A percentile compares a stretch with the other conserved stretches of the same genome.
Evolutionary conservation across 164 flowering plant genomes (phyloP).

Genomic region (Vitis cinerea): DNA sequence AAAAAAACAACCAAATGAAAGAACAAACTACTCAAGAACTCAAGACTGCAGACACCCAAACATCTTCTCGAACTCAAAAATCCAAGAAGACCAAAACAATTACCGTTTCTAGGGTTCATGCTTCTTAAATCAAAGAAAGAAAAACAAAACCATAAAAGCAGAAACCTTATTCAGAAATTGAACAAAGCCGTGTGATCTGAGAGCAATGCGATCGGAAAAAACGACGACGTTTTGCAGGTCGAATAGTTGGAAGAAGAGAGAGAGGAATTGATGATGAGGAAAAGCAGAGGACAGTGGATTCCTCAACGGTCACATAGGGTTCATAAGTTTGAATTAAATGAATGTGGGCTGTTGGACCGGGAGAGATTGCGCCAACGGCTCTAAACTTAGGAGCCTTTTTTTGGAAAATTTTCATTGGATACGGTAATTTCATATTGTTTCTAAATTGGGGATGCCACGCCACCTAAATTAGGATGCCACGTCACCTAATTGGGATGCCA

Average conservation of each 20-base stretch:
- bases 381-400: constrained; percentile 1
- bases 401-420: neutral
- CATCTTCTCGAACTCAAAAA: too few relatives aligned
- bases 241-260: constrained; percentile 8
- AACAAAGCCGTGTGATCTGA: neutral
- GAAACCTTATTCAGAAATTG: neutral
- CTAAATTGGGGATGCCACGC: too few relatives aligned
- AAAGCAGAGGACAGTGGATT: neutral
- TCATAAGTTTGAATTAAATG: constrained; percentile 24
- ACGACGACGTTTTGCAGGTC: neutral
- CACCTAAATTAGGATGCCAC: too few relatives aligned
- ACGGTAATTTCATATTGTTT: neutral
- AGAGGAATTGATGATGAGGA: constrained; percentile 15
- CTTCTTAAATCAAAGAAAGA: neutral
- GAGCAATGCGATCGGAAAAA: neutral
- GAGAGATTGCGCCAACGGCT: constrained; percentile 18
- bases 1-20: too few relatives aligned
- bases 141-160: neutral
- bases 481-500: too few relatives aligned
- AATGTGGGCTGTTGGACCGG: constrained; percentile 18
- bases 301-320: constrained; percentile 12
- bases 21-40: too few relatives aligned
- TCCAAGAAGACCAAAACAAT: too few relatives aligned
- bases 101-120: too few relatives aligned
- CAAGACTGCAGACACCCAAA: too few relatives aligned